Evolutionary conservation across 2,329 filamentous ascomycete genomes (phyloP), one percentile per base, ranked within the genome.

Genomic region (Teratosphaeria zuluensis): DNA sequence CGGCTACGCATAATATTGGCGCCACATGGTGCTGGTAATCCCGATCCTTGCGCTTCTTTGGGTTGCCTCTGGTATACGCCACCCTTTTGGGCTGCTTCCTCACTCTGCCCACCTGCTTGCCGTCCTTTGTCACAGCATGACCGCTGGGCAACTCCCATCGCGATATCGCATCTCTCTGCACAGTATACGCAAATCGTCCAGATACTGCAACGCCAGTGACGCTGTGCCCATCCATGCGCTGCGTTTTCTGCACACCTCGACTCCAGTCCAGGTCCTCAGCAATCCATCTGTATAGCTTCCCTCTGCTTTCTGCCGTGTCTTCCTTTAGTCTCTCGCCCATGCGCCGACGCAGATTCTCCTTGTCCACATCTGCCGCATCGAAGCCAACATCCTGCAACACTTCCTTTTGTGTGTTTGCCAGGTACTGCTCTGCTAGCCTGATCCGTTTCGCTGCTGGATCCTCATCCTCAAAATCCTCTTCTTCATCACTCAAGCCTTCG

Each of bases 281-380:
- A 65, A 99, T 83, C 71, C 84, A 84, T 56, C 90, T 84, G 76
- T 96, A 97, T 55, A 96, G 82, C 66, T 88, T 87, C 59, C 94
- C 94, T 76, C 96, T 96, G 58, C 84, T 84, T 76, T 96, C 94
- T 56, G 94, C 85, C 51, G 94, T 89, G 72, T 97, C 94, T 75
- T 96, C 90, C 74, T 92, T 86, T 67, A 99, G 78, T 66, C 92
- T 81, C 73, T 95, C 89, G 32, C 72, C 71, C 70, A 73, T 73
- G 51, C 72, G 72, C 57, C 66, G 59, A 51, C 92, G 91, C 68
- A 99, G 92, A 66, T 96, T 77, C 70, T 99, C 94, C 60, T 88
- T 82, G 75, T 97, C 94, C 59, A 99, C 89, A 56, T 97, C 90
- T 66, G 87, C 91, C 7, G 94, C 94, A 75, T 99, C 91, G 70